A percentile compares a stretch with the other conserved stretches of the same genome.
Conservation (phyloP, 108 stramenopile species). For the Ochromonas danica region DNA sequence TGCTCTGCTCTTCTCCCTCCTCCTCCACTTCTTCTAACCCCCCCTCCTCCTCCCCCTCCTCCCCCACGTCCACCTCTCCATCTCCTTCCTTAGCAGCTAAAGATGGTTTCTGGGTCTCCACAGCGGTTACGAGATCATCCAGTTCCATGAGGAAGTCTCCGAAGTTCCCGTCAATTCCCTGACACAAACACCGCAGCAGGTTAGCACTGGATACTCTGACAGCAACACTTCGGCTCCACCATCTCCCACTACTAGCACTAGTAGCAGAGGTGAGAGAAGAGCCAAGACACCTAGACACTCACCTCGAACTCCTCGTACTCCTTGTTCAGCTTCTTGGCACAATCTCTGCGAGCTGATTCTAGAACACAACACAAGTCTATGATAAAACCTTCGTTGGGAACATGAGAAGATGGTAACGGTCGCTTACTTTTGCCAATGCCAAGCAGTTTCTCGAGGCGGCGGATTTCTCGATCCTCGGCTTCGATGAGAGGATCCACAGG, state of each 20-base stretch:
- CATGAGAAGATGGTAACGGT: no score
- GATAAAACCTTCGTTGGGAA: no score
- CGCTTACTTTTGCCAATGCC: slow-evolving; percentile 20
- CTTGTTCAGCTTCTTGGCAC: slow-evolving; percentile 31
- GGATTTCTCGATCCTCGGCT: slow-evolving; percentile 25
- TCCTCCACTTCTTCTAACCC: no score
- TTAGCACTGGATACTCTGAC: no score
- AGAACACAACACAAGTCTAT: no score
- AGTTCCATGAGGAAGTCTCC: slow-evolving; percentile 18
- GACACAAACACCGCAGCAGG: not conserved
- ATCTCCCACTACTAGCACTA: no score
- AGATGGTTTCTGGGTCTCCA: not conserved
- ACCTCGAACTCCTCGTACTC: slow-evolving; percentile 28
- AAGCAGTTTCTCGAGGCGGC: slow-evolving; percentile 7
- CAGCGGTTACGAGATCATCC: not conserved
- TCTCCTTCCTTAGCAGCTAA: no score
- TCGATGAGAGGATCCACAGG: slow-evolving; percentile 24
- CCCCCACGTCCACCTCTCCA: not conserved
- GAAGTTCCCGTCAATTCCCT: slow-evolving; percentile 27
- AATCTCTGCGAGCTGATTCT: not conserved
- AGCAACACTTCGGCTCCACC: no score
- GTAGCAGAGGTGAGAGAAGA: no score
- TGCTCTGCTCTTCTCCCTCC: no score
- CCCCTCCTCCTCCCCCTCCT: not conserved
- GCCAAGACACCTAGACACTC: not conserved